phyloP scores from a whole-genome alignment of 2,329 filamentous ascomycete genomes.

The Colletotrichum lindemuthianum region DNA sequence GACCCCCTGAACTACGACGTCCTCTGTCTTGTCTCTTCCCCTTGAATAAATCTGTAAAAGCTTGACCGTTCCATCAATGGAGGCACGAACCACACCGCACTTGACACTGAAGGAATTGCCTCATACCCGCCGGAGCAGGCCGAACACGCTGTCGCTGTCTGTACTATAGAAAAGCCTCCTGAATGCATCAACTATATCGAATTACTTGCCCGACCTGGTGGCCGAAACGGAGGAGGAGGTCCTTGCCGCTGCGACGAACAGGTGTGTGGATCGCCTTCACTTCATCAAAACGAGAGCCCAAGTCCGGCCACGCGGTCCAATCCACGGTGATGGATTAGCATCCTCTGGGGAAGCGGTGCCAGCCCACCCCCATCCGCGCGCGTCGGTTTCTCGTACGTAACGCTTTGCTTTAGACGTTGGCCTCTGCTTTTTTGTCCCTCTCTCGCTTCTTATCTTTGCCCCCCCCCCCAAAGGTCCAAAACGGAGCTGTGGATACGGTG shows the following conservation, averaged over 20 bases:
- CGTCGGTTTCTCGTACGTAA: slow-evolving; percentile 32
- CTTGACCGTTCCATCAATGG: neutral
- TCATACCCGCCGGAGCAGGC: too few species aligned
- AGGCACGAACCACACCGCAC: too few species aligned
- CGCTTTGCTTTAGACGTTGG: slow-evolving; percentile 27
- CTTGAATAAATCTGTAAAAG: neutral
- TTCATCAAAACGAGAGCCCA: neutral
- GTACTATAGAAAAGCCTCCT: too few species aligned
- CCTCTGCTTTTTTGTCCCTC: slow-evolving; percentile 19
- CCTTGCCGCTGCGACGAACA: slow-evolving; percentile 1
- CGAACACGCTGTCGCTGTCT: too few species aligned
- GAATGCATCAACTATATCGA: neutral
- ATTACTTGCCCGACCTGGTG: neutral
- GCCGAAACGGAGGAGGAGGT: too few species aligned
- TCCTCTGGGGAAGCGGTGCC: slow-evolving; percentile 28
- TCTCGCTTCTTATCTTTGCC: slow-evolving; percentile 31
- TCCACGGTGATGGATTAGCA: slow-evolving; percentile 27
- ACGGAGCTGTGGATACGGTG: neutral
- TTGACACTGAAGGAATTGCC: too few species aligned
- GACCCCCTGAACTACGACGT: too few species aligned
- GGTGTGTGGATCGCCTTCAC: slow-evolving; percentile 1
- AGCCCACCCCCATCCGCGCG: slow-evolving; percentile 18
- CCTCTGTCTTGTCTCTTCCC: too few species aligned
- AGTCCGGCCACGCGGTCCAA: slow-evolving; percentile 5
- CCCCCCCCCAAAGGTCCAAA: slow-evolving; percentile 1